These are phyloP conservation scores for Plasmodium gaboni DNA, from an alignment of 169 alveolate species.

Conservation along the genomic window DNA sequence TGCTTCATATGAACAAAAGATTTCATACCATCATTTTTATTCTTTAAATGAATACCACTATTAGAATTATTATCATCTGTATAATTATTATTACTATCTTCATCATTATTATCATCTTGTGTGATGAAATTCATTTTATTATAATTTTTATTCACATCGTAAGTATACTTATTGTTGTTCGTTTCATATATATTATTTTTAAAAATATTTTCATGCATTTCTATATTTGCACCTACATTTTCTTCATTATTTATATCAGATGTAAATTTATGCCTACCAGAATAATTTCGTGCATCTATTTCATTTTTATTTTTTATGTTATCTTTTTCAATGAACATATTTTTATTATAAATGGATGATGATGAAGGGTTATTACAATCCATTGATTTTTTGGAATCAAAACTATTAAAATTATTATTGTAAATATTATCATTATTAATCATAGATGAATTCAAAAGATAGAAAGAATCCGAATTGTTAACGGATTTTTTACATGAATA, in stretches of 20 bases:
- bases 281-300: slow-evolving; percentile 26
- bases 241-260: slow-evolving; percentile 3
- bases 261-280: not conserved
- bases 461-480: slow-evolving; percentile 53
- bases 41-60: slow-evolving; percentile 9
- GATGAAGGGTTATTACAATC: slow-evolving; percentile 28
- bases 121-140: slow-evolving; percentile 13
- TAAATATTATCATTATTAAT: slow-evolving; percentile 51
- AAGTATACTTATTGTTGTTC: slow-evolving; percentile 2
- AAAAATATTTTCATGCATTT: slow-evolving; percentile 18
- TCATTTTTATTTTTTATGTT: slow-evolving; percentile 35
- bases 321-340: slow-evolving; percentile 44
- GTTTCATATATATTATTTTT: slow-evolving; percentile 24
- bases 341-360: slow-evolving; percentile 27
- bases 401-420: slow-evolving; percentile 38
- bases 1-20: slow-evolving; percentile 26
- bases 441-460: slow-evolving; percentile 58
- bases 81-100: slow-evolving; percentile 4
- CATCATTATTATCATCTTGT: slow-evolving; percentile 5
- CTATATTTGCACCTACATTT: slow-evolving; percentile 16
- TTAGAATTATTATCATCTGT: slow-evolving; percentile 9
- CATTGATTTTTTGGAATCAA: slow-evolving; percentile 48
- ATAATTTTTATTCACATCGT: slow-evolving; percentile 22
- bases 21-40: slow-evolving; percentile 19
- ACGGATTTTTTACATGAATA: slow-evolving; percentile 61